Conservation (phyloP, 1,139 yeast species). For the Nakaseomyces uthaithaninus region DNA sequence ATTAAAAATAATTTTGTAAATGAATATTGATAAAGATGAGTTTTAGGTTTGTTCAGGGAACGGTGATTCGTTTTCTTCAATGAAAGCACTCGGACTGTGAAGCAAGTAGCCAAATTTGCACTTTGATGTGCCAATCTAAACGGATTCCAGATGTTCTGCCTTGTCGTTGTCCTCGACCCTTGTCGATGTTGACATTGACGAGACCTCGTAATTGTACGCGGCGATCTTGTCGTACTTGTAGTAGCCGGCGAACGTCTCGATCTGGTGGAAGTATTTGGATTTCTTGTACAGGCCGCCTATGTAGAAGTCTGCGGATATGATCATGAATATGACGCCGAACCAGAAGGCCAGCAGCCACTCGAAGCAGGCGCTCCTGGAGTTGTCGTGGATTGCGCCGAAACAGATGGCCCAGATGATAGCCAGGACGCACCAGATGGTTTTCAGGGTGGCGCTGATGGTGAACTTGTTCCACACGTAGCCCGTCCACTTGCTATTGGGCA, state of each 20-base stretch:
- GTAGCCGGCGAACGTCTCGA: slow-evolving; percentile 24
- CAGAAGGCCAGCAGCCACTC: slow-evolving; percentile 82
- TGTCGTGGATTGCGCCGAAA: slow-evolving; percentile 47
- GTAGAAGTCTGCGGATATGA: slow-evolving; percentile 61
- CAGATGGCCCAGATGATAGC: slow-evolving; percentile 63
- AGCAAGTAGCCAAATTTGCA: too few species aligned
- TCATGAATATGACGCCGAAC: slow-evolving; percentile 64
- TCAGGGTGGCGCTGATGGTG: slow-evolving; percentile 45
- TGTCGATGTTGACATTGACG: slow-evolving; percentile 1
- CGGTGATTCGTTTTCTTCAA: too few species aligned
- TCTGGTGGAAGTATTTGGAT: slow-evolving; percentile 26
- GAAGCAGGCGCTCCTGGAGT: slow-evolving; percentile 43
- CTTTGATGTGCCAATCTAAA: background rate
- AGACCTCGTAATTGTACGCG: background rate
- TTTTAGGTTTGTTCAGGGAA: too few species aligned
- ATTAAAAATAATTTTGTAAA: too few species aligned
- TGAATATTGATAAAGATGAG: too few species aligned
- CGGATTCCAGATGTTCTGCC: background rate
- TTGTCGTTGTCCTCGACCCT: slow-evolving; percentile 1
- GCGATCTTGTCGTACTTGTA: slow-evolving; percentile 21
- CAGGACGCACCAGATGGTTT: slow-evolving; percentile 54
- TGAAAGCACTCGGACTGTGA: too few species aligned
- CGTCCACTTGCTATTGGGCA: slow-evolving; percentile 35
- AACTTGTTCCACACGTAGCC: slow-evolving; percentile 34
- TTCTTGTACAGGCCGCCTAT: slow-evolving; percentile 41